Evolutionary conservation across 1,284 basidiomycete genomes (phyloP), one percentile per base, ranked within the genome.

Genomic region (Cutaneotrichosporon sp.): DNA sequence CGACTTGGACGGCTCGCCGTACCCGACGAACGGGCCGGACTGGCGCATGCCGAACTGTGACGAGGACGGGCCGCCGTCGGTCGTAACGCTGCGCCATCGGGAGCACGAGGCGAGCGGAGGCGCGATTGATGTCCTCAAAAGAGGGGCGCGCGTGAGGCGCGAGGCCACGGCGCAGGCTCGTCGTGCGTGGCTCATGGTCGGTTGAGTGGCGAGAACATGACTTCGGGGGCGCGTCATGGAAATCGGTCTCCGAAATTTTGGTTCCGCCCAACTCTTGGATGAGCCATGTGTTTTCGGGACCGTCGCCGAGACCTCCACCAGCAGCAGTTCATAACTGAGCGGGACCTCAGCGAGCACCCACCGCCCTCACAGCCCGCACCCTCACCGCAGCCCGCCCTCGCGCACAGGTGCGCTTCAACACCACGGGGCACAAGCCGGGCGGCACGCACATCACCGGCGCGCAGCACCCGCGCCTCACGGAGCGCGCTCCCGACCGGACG

Each of bases 221-320:
- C 38, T 42, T n/a, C 7, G 18, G n/a, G n/a, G n/a, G 27, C 16
- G 31, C 47, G 47, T 50, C 47, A 50, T 50, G 24, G 22, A 46
- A 46, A 46, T 46, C 24, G n/a, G n/a, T n/a, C n/a, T n/a, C n/a
- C n/a, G 33, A 57, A 27, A 51, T 27, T 52, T 52, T 24, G 51
- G 51, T 36, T 52, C 51, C 51, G 31, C n/a, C n/a, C n/a, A n/a
- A n/a, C n/a, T n/a, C n/a, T n/a, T n/a, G n/a, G n/a, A n/a, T n/a
- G n/a, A n/a, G n/a, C n/a, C n/a, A n/a, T n/a, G n/a, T n/a, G n/a
- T n/a, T n/a, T n/a, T n/a, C n/a, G n/a, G n/a, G n/a, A n/a, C n/a
- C n/a, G n/a, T n/a, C n/a, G n/a, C n/a, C n/a, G n/a, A n/a, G n/a
- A n/a, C n/a, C n/a, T n/a, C n/a, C n/a, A n/a, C n/a, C n/a, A n/a